phyloP scores from a whole-genome alignment of 75 land plant genomes.

The Cupressus sempervirens region DNA sequence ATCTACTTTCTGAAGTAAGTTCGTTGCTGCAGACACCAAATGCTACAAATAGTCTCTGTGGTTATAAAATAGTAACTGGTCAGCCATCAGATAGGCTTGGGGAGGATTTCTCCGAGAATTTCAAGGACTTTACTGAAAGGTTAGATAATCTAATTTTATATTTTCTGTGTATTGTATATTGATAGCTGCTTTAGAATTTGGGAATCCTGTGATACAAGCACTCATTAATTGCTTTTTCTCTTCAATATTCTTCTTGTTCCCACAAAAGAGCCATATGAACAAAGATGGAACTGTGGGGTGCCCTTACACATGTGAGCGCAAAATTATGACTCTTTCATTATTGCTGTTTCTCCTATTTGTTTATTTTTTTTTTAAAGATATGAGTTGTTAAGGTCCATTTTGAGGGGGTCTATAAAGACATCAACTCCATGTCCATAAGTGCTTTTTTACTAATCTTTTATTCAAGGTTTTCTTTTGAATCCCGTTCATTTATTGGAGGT shows the following conservation, averaged over 20 bases:
- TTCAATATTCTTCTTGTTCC: neutral
- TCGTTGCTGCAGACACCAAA: conserved; percentile 70
- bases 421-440: neutral
- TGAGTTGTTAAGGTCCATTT: neutral
- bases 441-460: neutral
- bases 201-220: neutral
- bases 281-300: neutral
- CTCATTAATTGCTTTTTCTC: neutral
- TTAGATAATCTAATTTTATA: neutral
- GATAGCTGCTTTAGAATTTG: neutral
- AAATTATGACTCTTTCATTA: no score
- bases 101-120: conserved; percentile 87
- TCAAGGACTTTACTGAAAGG: conserved; percentile 93
- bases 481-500: no score
- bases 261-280: neutral
- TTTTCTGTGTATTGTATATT: neutral
- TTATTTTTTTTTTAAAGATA: no score
- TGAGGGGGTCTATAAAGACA: neutral
- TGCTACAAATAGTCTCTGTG: conserved; percentile 92
- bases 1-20: neutral
- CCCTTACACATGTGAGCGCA: neutral
- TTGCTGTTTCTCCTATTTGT: neutral
- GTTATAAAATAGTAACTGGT: conserved; percentile 96
- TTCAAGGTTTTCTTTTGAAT: neutral
- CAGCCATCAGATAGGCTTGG: conserved; percentile 98